A percentile compares a stretch with the other conserved stretches of the same genome.
Conservation (phyloP, 1,139 yeast species). For the Eremothecium coryli region DNA sequence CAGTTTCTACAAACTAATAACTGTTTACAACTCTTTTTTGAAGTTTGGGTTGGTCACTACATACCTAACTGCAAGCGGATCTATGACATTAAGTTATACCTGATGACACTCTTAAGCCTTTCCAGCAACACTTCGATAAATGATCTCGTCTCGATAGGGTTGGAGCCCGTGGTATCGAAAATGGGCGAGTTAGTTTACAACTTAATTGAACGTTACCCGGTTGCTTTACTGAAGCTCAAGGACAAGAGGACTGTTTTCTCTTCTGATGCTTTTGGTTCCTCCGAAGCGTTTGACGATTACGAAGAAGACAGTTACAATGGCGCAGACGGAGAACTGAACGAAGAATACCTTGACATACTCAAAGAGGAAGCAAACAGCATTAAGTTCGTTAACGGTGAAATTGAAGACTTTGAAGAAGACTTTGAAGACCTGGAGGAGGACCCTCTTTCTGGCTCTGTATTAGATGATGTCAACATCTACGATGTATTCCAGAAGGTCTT, state of each 20-base stretch:
- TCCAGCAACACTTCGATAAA: slow-evolving; percentile 28
- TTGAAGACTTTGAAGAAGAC: slow-evolving; percentile 30
- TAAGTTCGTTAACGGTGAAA: slow-evolving; percentile 31
- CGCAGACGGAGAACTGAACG: slow-evolving; percentile 37
- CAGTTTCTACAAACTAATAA: slow-evolving; percentile 41
- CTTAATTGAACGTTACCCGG: slow-evolving; percentile 55
- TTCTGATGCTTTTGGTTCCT: slow-evolving; percentile 35
- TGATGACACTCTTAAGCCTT: slow-evolving; percentile 57
- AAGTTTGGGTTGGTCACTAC: slow-evolving; percentile 51
- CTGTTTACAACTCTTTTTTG: slow-evolving; percentile 45
- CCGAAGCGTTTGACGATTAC: slow-evolving; percentile 25
- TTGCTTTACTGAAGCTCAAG: slow-evolving; percentile 57
- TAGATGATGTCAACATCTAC: slow-evolving; percentile 65
- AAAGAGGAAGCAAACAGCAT: slow-evolving; percentile 38
- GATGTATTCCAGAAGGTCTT: slow-evolving; percentile 38
- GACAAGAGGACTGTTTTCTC: slow-evolving; percentile 47
- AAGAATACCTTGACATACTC: slow-evolving; percentile 37
- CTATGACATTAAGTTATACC: slow-evolving; percentile 68
- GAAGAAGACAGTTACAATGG: slow-evolving; percentile 27
- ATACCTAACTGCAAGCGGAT: slow-evolving; percentile 59
- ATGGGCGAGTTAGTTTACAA: slow-evolving; percentile 42
- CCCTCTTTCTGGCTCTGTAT: slow-evolving; percentile 67
- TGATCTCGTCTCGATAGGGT: slow-evolving; percentile 25
- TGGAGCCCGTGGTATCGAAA: slow-evolving; percentile 23
- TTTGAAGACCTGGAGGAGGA: slow-evolving; percentile 67